A percentile compares a stretch with the other conserved stretches of the same genome.
Evolutionary conservation across 345 rosid genomes (phyloP).

Genomic region (Balakata baccata): DNA sequence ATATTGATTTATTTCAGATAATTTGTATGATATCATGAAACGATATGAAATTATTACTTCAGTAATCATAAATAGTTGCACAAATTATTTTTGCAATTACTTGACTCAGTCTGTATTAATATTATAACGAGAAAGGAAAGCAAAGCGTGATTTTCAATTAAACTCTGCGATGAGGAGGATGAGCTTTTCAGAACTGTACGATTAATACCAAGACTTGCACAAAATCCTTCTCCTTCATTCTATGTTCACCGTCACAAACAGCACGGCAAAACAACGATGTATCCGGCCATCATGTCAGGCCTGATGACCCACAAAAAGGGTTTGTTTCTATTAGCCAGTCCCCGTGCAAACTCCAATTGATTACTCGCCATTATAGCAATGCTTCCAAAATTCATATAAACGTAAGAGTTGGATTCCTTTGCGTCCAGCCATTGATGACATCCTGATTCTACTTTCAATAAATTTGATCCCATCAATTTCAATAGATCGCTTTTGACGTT

Average conservation of each 20-base stretch:
- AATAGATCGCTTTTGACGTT: neutral
- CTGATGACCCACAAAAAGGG: conserved; percentile 16
- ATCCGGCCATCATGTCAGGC: conserved; percentile 14
- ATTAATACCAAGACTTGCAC: too few relatives aligned
- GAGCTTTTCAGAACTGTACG: too few relatives aligned
- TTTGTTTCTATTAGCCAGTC: conserved; percentile 15
- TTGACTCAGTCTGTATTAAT: too few relatives aligned
- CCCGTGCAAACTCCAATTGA: conserved; percentile 18
- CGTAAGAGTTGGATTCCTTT: conserved; percentile 4
- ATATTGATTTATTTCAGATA: too few relatives aligned
- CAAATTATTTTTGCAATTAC: too few relatives aligned
- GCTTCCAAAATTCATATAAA: conserved; percentile 21
- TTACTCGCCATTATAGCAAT: conserved; percentile 16
- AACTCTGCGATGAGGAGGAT: too few relatives aligned
- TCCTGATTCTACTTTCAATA: conserved; percentile 9
- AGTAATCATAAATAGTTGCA: too few relatives aligned
- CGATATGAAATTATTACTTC: too few relatives aligned
- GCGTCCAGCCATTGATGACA: conserved; percentile 12
- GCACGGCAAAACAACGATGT: conserved; percentile 1
- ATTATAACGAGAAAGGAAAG: too few relatives aligned
- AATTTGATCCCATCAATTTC: conserved; percentile 12
- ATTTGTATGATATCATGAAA: too few relatives aligned
- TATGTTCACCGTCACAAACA: neutral
- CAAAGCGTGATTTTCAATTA: too few relatives aligned
- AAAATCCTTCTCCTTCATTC: neutral